phyloP scores from a whole-genome alignment of 805 yeast species.

The Candida palmyrensis region DNA sequence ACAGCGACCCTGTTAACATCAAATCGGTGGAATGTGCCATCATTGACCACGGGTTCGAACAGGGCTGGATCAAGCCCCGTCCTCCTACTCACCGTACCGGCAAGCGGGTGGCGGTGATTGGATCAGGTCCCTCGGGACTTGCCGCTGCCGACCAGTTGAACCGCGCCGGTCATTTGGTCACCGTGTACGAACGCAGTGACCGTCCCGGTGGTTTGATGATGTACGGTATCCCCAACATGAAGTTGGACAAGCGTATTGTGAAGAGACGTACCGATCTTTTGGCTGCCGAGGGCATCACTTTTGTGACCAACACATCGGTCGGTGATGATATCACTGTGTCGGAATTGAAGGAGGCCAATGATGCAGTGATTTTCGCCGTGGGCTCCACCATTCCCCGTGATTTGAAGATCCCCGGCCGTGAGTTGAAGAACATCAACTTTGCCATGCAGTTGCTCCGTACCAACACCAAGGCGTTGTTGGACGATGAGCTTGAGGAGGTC shows the following conservation, averaged over 20 bases:
- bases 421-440: constrained; percentile 79
- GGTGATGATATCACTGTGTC: constrained; percentile 79
- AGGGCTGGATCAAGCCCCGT: constrained; percentile 90
- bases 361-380: constrained; percentile 86
- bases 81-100: constrained; percentile 83
- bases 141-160: constrained; percentile 97
- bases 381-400: constrained; percentile 98
- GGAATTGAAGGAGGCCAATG: constrained; percentile 57
- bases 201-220: constrained; percentile 95
- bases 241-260: constrained; percentile 87
- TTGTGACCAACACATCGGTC: constrained; percentile 70
- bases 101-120: constrained; percentile 77
- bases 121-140: constrained; percentile 97
- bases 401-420: constrained; percentile 90
- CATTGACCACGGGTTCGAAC: constrained; percentile 92
- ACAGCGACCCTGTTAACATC: constrained; percentile 93
- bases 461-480: constrained; percentile 87
- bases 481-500: constrained; percentile 73
- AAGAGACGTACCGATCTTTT: constrained; percentile 89
- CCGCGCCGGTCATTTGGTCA: constrained; percentile 90
- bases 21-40: constrained; percentile 94
- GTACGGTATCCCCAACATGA: constrained; percentile 99
- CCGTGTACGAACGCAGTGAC: constrained; percentile 90
- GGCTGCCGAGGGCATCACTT: constrained; percentile 84
- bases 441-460: constrained; percentile 89